Conservation (phyloP, 345 rosid species). For the Mercurialis annua region DNA sequence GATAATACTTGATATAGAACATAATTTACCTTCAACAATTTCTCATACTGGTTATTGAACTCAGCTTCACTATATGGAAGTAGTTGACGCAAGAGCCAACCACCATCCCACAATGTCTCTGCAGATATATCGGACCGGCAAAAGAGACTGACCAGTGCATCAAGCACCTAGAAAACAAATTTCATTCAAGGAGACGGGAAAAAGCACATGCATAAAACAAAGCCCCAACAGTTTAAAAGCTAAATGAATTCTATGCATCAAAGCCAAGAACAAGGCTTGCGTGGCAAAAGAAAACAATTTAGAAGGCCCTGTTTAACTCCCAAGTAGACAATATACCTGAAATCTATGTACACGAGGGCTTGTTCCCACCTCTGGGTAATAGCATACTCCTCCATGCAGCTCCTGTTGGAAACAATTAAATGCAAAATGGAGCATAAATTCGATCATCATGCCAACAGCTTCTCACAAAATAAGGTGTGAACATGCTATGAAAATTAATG, state of each 20-base stretch:
- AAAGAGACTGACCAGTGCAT: slow-evolving; percentile 79
- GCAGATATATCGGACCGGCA: slow-evolving; percentile 83
- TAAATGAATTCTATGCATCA: background rate
- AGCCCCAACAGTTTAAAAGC: background rate
- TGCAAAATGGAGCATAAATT: background rate
- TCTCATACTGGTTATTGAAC: slow-evolving; percentile 71
- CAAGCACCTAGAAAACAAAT: slow-evolving; percentile 57
- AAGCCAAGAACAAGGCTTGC: background rate
- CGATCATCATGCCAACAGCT: too few relatives aligned
- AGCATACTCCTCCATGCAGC: slow-evolving; percentile 55
- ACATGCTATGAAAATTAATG: too few relatives aligned
- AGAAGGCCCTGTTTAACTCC: background rate
- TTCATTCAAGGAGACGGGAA: background rate
- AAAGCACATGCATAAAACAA: background rate
- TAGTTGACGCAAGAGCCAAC: slow-evolving; percentile 96
- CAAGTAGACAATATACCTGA: slow-evolving; percentile 51
- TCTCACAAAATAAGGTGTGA: too few relatives aligned
- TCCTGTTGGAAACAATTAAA: slow-evolving; percentile 47
- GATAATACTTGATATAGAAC: background rate
- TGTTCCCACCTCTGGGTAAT: slow-evolving; percentile 44
- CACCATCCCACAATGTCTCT: slow-evolving; percentile 94
- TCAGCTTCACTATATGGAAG: slow-evolving; percentile 88
- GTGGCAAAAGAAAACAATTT: background rate
- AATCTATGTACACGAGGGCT: slow-evolving; percentile 61
- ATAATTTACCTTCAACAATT: slow-evolving; percentile 55